Evolutionary conservation across 1,139 yeast species (phyloP).

Genomic region (Lodderomyces metapsilosis): DNA sequence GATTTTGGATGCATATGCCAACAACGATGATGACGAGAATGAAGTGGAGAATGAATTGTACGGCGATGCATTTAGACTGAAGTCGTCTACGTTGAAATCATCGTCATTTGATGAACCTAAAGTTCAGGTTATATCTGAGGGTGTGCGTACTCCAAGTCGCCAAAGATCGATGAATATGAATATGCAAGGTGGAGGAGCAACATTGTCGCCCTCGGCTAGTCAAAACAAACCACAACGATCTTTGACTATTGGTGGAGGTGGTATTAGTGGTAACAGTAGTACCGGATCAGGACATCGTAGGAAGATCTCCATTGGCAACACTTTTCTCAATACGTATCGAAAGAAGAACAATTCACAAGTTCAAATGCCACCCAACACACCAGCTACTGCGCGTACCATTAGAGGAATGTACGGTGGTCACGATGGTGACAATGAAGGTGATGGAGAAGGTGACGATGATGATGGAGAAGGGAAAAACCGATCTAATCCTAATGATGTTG

Average conservation of each 20-base stretch:
- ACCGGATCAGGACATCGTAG: conserved; percentile 49
- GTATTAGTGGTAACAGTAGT: conserved; percentile 22
- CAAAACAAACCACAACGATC: conserved; percentile 18
- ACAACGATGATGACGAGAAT: conserved; percentile 5
- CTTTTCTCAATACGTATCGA: conserved; percentile 44
- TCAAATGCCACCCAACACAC: conserved; percentile 49
- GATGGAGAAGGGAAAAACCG: conserved; percentile 17
- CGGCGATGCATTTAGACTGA: conserved; percentile 45
- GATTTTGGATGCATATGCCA: conserved; percentile 6
- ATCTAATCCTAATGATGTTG: conserved; percentile 12
- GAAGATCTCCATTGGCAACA: conserved; percentile 62
- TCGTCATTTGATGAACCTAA: conserved; percentile 18
- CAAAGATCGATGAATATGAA: conserved; percentile 39
- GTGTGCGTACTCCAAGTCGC: conserved; percentile 32
- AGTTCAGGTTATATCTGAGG: conserved; percentile 13
- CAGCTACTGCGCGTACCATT: conserved; percentile 46
- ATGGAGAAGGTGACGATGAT: conserved; percentile 15
- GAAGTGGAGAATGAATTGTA: conserved; percentile 37
- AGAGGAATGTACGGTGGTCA: conserved; percentile 35
- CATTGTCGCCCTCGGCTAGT: conserved; percentile 12
- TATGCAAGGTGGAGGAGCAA: conserved; percentile 19
- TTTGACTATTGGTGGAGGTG: conserved; percentile 22
- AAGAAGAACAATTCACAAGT: conserved; percentile 48
- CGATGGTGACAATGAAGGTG: conserved; percentile 30
- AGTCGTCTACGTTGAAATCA: conserved; percentile 21